phyloP scores from a whole-genome alignment of 1,284 basidiomycete species.

The Boletus albobrunnescens region DNA sequence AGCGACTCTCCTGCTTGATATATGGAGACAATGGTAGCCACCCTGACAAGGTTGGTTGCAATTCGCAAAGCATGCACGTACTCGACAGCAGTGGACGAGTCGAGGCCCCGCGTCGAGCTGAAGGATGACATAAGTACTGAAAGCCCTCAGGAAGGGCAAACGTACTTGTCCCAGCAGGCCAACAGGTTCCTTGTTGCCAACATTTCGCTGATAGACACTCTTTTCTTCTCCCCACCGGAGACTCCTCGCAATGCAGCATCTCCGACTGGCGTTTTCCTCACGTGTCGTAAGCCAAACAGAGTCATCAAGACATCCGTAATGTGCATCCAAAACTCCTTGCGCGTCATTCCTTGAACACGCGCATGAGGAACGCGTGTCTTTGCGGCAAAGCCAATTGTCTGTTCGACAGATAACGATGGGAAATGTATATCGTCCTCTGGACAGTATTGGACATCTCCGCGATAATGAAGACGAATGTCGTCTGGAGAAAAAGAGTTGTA shows the following conservation, averaged over 20 bases:
- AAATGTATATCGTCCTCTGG: constrained; percentile 76
- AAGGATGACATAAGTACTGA: not conserved
- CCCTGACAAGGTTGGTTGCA: constrained; percentile 51
- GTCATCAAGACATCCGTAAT: constrained; percentile 57
- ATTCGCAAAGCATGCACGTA: constrained; percentile 60
- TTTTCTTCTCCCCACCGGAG: constrained; percentile 76
- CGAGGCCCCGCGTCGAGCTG: constrained; percentile 68
- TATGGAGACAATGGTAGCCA: constrained; percentile 60
- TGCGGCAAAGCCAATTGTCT: constrained; percentile 63
- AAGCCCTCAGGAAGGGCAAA: not conserved
- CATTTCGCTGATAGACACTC: constrained; percentile 60
- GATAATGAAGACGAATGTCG: constrained; percentile 51
- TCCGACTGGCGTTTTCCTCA: constrained; percentile 60
- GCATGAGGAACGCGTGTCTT: constrained; percentile 54
- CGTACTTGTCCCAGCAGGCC: constrained; percentile 53
- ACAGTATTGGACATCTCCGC: constrained; percentile 67
- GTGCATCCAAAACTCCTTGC: constrained; percentile 44
- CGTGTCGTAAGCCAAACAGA: constrained; percentile 71
- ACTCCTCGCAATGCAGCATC: constrained; percentile 74
- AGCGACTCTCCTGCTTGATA: constrained; percentile 64
- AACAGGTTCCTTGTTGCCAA: constrained; percentile 44
- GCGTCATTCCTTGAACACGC: constrained; percentile 42
- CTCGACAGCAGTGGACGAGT: constrained; percentile 67
- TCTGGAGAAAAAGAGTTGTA: constrained; percentile 64
- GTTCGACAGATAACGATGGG: constrained; percentile 67